Evolutionary conservation across 805 yeast genomes (phyloP).

Genomic region (Kuraishia capsulata): DNA sequence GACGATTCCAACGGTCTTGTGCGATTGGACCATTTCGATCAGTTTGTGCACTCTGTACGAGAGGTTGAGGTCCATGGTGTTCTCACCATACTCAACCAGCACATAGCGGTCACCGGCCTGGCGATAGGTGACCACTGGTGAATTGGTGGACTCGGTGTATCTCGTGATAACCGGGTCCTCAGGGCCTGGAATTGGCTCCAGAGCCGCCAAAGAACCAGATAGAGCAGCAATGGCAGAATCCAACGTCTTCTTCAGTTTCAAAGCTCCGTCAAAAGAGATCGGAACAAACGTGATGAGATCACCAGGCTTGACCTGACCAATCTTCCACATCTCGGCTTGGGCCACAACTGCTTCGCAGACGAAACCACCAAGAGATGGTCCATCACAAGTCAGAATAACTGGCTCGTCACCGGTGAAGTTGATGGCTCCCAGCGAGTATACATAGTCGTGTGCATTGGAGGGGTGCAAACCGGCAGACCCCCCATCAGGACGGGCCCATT

Average conservation of each 20-base stretch:
- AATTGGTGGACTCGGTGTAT: conserved; percentile 32
- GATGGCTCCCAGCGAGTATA: conserved; percentile 91
- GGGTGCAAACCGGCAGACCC: conserved; percentile 99
- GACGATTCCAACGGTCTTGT: conserved; percentile 68
- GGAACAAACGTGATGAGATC: conserved; percentile 78
- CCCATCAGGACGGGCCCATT: conserved; percentile 94
- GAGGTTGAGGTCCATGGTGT: conserved; percentile 74
- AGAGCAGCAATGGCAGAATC: conserved; percentile 43
- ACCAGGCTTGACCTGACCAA: conserved; percentile 96
- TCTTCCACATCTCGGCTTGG: conserved; percentile 96
- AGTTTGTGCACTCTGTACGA: conserved; percentile 80
- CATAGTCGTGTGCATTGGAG: conserved; percentile 97
- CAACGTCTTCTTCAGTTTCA: conserved; percentile 50
- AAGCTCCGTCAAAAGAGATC: conserved; percentile 58
- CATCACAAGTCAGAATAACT: conserved; percentile 92
- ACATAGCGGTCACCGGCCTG: conserved; percentile 97
- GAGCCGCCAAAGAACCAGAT: conserved; percentile 25
- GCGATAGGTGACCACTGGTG: conserved; percentile 74
- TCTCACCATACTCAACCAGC: conserved; percentile 88
- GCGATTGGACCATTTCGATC: conserved; percentile 58
- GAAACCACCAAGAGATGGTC: conserved; percentile 96
- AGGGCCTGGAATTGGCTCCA: conserved; percentile 30
- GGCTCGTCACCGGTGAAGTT: conserved; percentile 99
- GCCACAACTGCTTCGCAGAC: conserved; percentile 95
- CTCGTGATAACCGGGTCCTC: conserved; percentile 65